These are phyloP conservation scores for Geotrichum restrictum DNA, from an alignment of 1,139 yeast genomes.

Conservation along the genomic window DNA sequence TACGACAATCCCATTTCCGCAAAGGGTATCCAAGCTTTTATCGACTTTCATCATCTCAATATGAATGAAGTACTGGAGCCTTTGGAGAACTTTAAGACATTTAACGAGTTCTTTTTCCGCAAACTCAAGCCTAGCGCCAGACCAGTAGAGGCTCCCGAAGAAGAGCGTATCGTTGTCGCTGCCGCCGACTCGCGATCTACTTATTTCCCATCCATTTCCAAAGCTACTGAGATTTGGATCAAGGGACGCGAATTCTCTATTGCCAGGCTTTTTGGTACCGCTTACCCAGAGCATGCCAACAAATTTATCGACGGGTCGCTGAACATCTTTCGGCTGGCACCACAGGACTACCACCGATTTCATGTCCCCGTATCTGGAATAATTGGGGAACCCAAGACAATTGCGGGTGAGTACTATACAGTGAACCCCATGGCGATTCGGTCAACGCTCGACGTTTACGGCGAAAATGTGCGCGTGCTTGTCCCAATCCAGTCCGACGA, in stretches of 20 bases:
- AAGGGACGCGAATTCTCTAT: slow-evolving; percentile 79
- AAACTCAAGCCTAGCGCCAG: slow-evolving; percentile 69
- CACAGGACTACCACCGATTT: slow-evolving; percentile 94
- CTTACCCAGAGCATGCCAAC: slow-evolving; percentile 49
- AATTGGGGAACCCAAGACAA: slow-evolving; percentile 59
- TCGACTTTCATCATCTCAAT: slow-evolving; percentile 74
- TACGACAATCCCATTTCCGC: slow-evolving; percentile 70
- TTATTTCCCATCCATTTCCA: slow-evolving; percentile 56
- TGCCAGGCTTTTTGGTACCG: slow-evolving; percentile 57
- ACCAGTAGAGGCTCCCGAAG: slow-evolving; percentile 55
- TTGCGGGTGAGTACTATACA: slow-evolving; percentile 89
- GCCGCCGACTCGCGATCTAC: slow-evolving; percentile 90
- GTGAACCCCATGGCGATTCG: slow-evolving; percentile 97
- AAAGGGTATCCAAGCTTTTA: slow-evolving; percentile 67
- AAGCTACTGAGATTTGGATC: slow-evolving; percentile 81
- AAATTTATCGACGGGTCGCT: slow-evolving; percentile 56
- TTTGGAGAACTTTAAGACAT: slow-evolving; percentile 55
- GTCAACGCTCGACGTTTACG: slow-evolving; percentile 82
- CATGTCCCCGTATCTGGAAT: slow-evolving; percentile 81
- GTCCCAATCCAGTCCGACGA: slow-evolving; percentile 68
- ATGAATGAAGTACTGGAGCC: slow-evolving; percentile 60
- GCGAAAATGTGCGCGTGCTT: slow-evolving; percentile 79
- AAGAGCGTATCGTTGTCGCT: slow-evolving; percentile 55
- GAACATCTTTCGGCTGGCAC: slow-evolving; percentile 84
- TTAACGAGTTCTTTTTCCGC: slow-evolving; percentile 87